phyloP scores from a whole-genome alignment of 495 filamentous ascomycete genomes.

The Hypoxylon trugodes region DNA sequence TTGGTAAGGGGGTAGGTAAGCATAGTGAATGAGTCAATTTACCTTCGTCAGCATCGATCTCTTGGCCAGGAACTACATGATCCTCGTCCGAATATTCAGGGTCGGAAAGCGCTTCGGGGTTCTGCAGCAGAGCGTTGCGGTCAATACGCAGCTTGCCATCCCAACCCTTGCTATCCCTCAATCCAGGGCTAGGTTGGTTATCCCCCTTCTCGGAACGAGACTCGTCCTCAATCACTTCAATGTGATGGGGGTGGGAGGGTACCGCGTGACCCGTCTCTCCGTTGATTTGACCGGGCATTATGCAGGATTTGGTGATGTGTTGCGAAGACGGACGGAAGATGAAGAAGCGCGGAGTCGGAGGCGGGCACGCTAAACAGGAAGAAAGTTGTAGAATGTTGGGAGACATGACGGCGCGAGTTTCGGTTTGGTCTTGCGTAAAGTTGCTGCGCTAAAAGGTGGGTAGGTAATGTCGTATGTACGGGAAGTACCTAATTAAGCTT shows the following conservation, averaged over 20 bases:
- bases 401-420: constrained; percentile 36
- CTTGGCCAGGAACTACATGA: constrained; percentile 76
- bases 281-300: constrained; percentile 49
- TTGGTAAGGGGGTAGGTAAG: no score
- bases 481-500: no score
- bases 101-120: constrained; percentile 81
- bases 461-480: no score
- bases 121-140: constrained; percentile 67
- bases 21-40: constrained; percentile 33
- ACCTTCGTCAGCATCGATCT: constrained; percentile 86
- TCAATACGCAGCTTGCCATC: constrained; percentile 87
- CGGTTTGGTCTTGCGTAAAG: no score
- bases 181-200: constrained; percentile 51
- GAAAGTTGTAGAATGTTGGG: constrained; percentile 40
- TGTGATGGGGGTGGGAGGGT: constrained; percentile 49
- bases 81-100: constrained; percentile 84
- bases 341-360: constrained; percentile 30
- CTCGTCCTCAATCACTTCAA: constrained; percentile 53
- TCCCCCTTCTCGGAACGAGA: constrained; percentile 51
- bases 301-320: constrained; percentile 6
- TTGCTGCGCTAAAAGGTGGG: no score
- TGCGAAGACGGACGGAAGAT: constrained; percentile 18
- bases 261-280: constrained; percentile 40
- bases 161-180: constrained; percentile 80
- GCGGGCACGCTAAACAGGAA: constrained; percentile 24